Percentiles rank a stretch among this genome's conserved stretches.
These are phyloP conservation scores for Cyclostephanos tholiformis DNA, from an alignment of 108 stramenopile species.

Conservation along the genomic window DNA sequence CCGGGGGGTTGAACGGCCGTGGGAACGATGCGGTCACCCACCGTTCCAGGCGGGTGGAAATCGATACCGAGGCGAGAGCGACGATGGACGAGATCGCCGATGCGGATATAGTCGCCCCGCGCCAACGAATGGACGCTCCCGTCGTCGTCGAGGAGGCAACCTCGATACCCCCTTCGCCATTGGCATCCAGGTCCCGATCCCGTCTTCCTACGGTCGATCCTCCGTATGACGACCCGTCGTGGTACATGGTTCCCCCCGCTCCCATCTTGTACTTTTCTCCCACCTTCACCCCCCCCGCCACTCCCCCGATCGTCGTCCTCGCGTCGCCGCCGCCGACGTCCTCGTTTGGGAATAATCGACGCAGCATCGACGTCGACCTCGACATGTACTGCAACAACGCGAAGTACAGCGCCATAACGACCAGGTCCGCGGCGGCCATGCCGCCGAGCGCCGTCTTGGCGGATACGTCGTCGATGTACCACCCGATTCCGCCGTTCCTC, in stretches of 20 bases:
- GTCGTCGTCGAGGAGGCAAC: too few relatives aligned
- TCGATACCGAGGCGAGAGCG: constrained; percentile 16
- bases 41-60: constrained; percentile 28
- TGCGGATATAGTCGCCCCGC: constrained; percentile 10
- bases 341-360: constrained; percentile 3
- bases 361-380: constrained; percentile 43
- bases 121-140: neutral
- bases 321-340: too few relatives aligned
- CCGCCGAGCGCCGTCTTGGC: constrained; percentile 53
- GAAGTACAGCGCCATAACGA: constrained; percentile 83
- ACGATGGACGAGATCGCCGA: constrained; percentile 27
- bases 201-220: too few relatives aligned
- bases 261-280: too few relatives aligned
- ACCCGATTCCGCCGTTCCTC: neutral
- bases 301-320: neutral
- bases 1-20: constrained; percentile 41
- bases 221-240: too few relatives aligned
- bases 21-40: constrained; percentile 6
- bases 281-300: neutral
- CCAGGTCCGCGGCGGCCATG: constrained; percentile 76
- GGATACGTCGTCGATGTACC: constrained; percentile 7
- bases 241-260: too few relatives aligned
- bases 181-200: too few relatives aligned
- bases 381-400: constrained; percentile 53
- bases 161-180: too few relatives aligned